These are phyloP conservation scores for Teratosphaeria nubilosa DNA, from an alignment of 2,329 filamentous ascomycete genomes.

Conservation along the genomic window DNA sequence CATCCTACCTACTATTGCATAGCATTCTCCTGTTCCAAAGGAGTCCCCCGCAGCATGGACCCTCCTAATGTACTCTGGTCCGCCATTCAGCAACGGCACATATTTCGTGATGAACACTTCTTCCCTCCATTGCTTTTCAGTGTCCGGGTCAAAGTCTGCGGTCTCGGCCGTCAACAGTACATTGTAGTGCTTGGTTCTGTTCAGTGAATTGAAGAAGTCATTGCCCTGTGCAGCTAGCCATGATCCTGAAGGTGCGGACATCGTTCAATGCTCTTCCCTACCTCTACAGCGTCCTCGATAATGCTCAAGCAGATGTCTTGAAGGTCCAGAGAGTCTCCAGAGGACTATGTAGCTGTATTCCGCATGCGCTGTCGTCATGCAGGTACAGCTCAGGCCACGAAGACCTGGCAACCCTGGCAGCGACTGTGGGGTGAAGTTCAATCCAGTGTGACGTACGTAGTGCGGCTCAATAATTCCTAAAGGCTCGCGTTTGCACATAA, in stretches of 20 bases:
- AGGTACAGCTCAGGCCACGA: not conserved
- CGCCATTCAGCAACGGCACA: constrained; percentile 42
- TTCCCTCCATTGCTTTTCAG: constrained; percentile 45
- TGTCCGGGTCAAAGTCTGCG: constrained; percentile 46
- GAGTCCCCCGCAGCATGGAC: constrained; percentile 44
- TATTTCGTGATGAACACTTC: constrained; percentile 53
- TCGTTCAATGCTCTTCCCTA: not conserved
- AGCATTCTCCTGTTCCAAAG: constrained; percentile 49
- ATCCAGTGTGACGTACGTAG: not conserved
- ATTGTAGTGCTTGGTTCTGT: constrained; percentile 32
- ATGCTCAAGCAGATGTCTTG: not conserved
- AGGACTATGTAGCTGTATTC: no score
- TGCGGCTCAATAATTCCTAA: not conserved
- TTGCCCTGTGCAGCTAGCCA: constrained; percentile 12
- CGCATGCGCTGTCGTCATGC: not conserved
- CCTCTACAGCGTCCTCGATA: not conserved
- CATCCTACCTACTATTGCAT: constrained; percentile 51
- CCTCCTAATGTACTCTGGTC: constrained; percentile 35
- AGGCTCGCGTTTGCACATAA: not conserved
- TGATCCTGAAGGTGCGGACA: not conserved
- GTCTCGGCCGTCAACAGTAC: constrained; percentile 44
- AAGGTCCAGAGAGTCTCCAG: not conserved
- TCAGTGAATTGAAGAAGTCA: constrained; percentile 26
- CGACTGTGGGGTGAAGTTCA: not conserved
- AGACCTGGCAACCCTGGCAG: not conserved